phyloP scores from a whole-genome alignment of 2,329 filamentous ascomycete genomes.

The Cytospora leucostoma region DNA sequence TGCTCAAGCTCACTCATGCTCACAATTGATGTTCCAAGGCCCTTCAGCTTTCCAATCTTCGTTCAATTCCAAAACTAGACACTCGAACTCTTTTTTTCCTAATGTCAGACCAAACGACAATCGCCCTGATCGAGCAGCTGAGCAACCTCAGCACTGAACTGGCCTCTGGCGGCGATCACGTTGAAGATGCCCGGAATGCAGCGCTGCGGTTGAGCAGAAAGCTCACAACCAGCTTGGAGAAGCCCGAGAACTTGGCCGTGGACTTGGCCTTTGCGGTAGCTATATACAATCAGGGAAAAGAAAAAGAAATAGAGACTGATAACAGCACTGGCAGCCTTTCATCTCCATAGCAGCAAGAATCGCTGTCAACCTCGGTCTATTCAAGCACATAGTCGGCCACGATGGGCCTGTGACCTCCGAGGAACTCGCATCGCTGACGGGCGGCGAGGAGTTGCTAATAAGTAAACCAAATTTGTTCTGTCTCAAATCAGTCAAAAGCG shows the following conservation, averaged over 20 bases:
- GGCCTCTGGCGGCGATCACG: not conserved
- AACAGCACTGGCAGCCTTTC: constrained; percentile 28
- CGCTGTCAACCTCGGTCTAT: constrained; percentile 32
- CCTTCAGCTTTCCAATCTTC: not conserved
- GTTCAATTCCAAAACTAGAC: not conserved
- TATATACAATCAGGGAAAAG: not conserved
- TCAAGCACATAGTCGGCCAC: constrained; percentile 30
- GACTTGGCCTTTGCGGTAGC: constrained; percentile 28
- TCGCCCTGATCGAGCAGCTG: constrained; percentile 11
- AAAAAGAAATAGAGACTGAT: not conserved
- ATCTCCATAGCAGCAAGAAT: constrained; percentile 31
- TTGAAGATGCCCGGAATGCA: constrained; percentile 22
- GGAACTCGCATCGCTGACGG: constrained; percentile 30
- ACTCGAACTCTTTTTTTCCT: constrained; percentile 3
- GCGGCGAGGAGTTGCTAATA: constrained; percentile 34
- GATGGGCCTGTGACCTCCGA: constrained; percentile 27
- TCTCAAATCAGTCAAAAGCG: no score
- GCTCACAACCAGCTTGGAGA: constrained; percentile 24
- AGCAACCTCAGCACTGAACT: not conserved
- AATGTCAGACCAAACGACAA: constrained; percentile 6
- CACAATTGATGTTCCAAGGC: not conserved
- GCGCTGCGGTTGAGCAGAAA: constrained; percentile 24
- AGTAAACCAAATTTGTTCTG: constrained; percentile 21
- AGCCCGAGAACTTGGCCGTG: constrained; percentile 28
- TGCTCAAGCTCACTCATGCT: not conserved